Conservation (phyloP, 2,329 filamentous ascomycete species). For the Neodidymelliopsis sp. region DNA sequence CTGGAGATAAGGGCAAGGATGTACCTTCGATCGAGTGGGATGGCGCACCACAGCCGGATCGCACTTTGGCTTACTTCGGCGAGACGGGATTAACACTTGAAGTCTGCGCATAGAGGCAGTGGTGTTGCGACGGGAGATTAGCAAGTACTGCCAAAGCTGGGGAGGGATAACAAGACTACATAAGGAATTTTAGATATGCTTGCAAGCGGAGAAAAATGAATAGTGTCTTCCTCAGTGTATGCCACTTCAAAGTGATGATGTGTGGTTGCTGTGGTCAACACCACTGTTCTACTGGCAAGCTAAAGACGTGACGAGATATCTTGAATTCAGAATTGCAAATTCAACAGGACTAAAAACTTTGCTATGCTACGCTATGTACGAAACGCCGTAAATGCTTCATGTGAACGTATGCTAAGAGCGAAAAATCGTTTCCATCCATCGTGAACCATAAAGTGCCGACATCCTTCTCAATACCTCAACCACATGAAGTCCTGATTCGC, state of each 20-base stretch:
- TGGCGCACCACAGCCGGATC: conserved; percentile 20
- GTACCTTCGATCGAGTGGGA: conserved; percentile 23
- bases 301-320: too few relatives aligned
- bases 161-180: too few relatives aligned
- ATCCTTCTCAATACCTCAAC: conserved; percentile 29
- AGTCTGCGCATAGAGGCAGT: conserved; percentile 8
- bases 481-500: conserved; percentile 42
- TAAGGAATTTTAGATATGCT: too few relatives aligned
- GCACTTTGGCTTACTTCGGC: conserved; percentile 22
- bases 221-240: too few relatives aligned
- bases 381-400: conserved; percentile 10
- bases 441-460: not conserved
- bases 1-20: conserved; percentile 14
- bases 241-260: too few relatives aligned
- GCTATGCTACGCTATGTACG: conserved; percentile 7
- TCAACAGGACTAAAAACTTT: too few relatives aligned
- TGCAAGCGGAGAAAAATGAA: too few relatives aligned
- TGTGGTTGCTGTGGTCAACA: too few relatives aligned
- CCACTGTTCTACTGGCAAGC: too few relatives aligned
- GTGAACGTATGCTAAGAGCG: not conserved
- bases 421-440: not conserved
- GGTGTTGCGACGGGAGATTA: too few relatives aligned
- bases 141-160: too few relatives aligned
- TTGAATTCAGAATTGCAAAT: too few relatives aligned
- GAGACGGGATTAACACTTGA: conserved; percentile 26